A percentile compares a stretch with the other conserved stretches of the same genome.
phyloP scores from a whole-genome alignment of 495 filamentous ascomycete species.

The Chaetomidium leptoderma region DNA sequence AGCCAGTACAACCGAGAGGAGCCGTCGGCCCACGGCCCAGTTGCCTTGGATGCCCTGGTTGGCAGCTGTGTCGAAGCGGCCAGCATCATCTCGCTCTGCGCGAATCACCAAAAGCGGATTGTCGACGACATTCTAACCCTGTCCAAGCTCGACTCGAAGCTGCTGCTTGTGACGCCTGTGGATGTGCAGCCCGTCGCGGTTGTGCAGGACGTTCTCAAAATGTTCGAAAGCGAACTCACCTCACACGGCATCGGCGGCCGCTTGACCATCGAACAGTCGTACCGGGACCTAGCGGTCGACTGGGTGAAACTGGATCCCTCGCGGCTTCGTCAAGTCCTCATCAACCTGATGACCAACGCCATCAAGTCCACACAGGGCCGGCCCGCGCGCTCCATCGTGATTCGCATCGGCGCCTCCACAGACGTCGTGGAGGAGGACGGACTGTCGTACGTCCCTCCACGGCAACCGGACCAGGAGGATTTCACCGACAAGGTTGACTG shows the following conservation, averaged over 20 bases:
- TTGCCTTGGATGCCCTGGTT: conserved; percentile 31
- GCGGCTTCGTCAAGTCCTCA: conserved; percentile 70
- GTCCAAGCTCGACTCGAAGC: conserved; percentile 79
- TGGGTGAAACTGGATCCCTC: conserved; percentile 79
- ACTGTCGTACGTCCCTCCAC: conserved; percentile 53
- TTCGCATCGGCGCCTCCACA: conserved; percentile 64
- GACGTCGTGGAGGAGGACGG: conserved; percentile 46
- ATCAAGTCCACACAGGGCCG: conserved; percentile 72
- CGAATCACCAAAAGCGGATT: conserved; percentile 72
- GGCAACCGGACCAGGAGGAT: conserved; percentile 45
- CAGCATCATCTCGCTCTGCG: conserved; percentile 77
- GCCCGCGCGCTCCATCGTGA: conserved; percentile 57
- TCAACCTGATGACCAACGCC: conserved; percentile 74
- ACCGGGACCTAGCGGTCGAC: conserved; percentile 57
- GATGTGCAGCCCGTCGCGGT: conserved; percentile 65
- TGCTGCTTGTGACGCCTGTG: conserved; percentile 70
- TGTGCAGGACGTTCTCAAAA: conserved; percentile 65
- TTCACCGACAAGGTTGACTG: conserved; percentile 57
- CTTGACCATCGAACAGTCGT: conserved; percentile 63
- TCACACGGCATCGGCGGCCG: conserved; percentile 67
- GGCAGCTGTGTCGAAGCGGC: conserved; percentile 66
- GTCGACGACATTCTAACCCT: conserved; percentile 80
- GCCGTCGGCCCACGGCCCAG: conserved; percentile 11
- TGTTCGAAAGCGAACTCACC: conserved; percentile 76
- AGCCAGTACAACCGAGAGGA: conserved; percentile 35